Conservation (phyloP, 139 green algal genomes). For the Desmodesmus armatus region DNA sequence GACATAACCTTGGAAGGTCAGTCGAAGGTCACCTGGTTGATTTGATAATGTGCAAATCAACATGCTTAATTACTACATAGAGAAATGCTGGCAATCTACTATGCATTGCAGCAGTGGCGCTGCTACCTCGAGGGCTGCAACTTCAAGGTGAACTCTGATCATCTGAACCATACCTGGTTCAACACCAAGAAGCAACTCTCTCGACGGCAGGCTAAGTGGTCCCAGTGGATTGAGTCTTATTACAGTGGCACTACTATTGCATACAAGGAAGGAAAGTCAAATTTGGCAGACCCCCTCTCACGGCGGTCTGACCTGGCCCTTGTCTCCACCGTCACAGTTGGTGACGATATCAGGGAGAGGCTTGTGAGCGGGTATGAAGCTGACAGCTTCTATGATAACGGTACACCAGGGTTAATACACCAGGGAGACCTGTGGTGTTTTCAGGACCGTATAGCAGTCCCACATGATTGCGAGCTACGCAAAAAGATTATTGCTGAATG, state of each 20-base stretch:
- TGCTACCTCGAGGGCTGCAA: constrained; percentile 49
- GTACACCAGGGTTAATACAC: background rate
- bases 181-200: constrained; percentile 39
- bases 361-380: background rate
- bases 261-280: constrained; percentile 46
- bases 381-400: background rate
- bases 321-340: background rate
- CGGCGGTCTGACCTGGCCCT: background rate
- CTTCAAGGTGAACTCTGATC: constrained; percentile 55
- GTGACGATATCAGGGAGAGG: background rate
- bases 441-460: background rate
- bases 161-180: constrained; percentile 50
- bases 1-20: constrained; percentile 46
- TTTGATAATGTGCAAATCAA: constrained; percentile 31
- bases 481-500: background rate
- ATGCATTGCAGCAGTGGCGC: constrained; percentile 48
- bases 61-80: constrained; percentile 42
- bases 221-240: constrained; percentile 45
- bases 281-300: constrained; percentile 55
- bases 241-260: constrained; percentile 44
- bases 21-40: background rate
- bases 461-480: background rate
- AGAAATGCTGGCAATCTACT: constrained; percentile 53
- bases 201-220: constrained; percentile 48
- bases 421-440: background rate